phyloP scores from a whole-genome alignment of 1,284 basidiomycete genomes.

The Ceratobasidium sp. region DNA sequence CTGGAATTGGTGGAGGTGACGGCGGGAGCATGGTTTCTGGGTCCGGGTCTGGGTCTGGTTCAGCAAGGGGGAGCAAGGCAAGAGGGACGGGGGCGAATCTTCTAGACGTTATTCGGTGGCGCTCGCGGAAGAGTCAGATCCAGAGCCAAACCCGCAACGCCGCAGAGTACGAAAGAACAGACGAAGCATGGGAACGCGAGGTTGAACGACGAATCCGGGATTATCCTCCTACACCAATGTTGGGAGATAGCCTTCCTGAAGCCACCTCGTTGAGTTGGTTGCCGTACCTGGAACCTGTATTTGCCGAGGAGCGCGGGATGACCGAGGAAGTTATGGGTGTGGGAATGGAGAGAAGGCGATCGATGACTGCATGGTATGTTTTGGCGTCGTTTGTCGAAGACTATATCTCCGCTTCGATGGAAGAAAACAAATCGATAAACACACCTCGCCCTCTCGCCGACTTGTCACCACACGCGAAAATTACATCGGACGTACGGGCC shows the following conservation, averaged over 20 bases:
- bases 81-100: constrained; percentile 1
- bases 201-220: constrained; percentile 20
- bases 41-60: not conserved
- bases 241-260: constrained; percentile 35
- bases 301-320: constrained; percentile 24
- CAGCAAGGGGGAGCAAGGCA: not conserved
- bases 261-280: constrained; percentile 35
- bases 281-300: constrained; percentile 36
- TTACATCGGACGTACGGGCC: constrained; percentile 2
- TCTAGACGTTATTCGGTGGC: constrained; percentile 19
- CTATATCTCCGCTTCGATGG: constrained; percentile 8
- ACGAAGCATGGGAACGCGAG: constrained; percentile 34
- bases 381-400: constrained; percentile 40
- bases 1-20: constrained; percentile 6
- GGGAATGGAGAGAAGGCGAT: not conserved
- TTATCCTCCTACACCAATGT: not conserved
- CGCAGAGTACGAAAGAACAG: not conserved
- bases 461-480: not conserved
- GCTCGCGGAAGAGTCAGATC: not conserved
- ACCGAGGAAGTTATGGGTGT: not conserved
- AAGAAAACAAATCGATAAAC: not conserved
- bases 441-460: not conserved
- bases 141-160: not conserved
- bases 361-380: constrained; percentile 40
- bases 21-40: not conserved